Base-by-base conservation (phyloP, 441 rosid genomes). In the Populus hybrid region DNA sequence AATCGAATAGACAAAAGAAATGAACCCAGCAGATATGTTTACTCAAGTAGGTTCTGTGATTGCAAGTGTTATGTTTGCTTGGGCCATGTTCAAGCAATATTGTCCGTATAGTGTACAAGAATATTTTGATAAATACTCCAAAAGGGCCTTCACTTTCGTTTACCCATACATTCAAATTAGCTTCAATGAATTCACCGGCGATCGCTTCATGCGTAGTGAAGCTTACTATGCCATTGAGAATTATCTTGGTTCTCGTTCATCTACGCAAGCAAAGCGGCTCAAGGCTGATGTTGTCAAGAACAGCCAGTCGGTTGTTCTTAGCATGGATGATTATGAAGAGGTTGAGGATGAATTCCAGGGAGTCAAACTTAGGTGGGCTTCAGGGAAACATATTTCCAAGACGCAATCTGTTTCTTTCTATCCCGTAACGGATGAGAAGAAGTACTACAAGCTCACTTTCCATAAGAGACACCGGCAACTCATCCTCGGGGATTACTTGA, bases 271-370 rank as follows among this genome's bases (percentile, higher is more conserved):
- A 0, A 89, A 85, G 78, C 84, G 93, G 14, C 89, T 88, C 50
- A 93, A 89, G 81, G 97, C 92, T 0, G 91, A 89, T 24, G 79
- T 84, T 3, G 80, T 70, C 16, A 89, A 80, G 86, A 87, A 80
- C 89, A 88, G 78, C 75, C 89, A 87, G 35, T 77, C 92, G 68
- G 85, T 94, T n/a, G 89, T 86, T 68, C 86, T 94, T 0, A 89
- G 88, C 71, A 89, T 94, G 89, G 95, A 91, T 73, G 95, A 91
- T 42, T 23, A 80, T 16, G 95, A 94, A 84, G 94, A 91, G 79
- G 92, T 90, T 28, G 75, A 83, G 0, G 95, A 93, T 59, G 84
- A 80, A 40, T 86, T 87, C 64, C 29, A 76, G 2, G 88, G 88
- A 5, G 77, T 83, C 26, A 86, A 82, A 63, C 78, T 93, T 5